Conservation (phyloP, 2,329 filamentous ascomycete species). For the Ceratocystis cacaofunesta region DNA sequence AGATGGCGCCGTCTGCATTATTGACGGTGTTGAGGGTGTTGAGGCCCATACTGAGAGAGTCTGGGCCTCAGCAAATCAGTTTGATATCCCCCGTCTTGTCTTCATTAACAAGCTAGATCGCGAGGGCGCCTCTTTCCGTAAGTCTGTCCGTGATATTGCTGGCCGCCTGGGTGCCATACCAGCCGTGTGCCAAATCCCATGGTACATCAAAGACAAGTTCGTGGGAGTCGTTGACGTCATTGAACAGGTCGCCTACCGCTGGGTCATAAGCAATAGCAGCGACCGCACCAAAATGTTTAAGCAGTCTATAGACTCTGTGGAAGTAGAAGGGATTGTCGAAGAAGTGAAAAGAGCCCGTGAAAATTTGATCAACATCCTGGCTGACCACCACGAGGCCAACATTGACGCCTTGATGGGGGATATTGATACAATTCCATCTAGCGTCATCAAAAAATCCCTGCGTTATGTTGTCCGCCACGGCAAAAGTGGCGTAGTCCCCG, state of each 20-base stretch:
- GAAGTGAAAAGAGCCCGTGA: slow-evolving; percentile 65
- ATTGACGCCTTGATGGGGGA: slow-evolving; percentile 71
- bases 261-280: slow-evolving; percentile 33
- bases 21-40: slow-evolving; percentile 84
- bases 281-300: slow-evolving; percentile 28
- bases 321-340: slow-evolving; percentile 19
- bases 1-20: slow-evolving; percentile 81
- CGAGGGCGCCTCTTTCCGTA: slow-evolving; percentile 63
- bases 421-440: slow-evolving; percentile 56
- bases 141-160: slow-evolving; percentile 75
- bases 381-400: slow-evolving; percentile 75
- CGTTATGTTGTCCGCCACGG: slow-evolving; percentile 54
- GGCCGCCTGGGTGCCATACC: slow-evolving; percentile 69
- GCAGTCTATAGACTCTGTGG: slow-evolving; percentile 17
- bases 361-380: slow-evolving; percentile 67
- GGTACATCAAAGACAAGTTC: slow-evolving; percentile 73
- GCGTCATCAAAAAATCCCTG: slow-evolving; percentile 57
- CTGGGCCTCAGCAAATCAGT: slow-evolving; percentile 78
- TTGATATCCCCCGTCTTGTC: slow-evolving; percentile 65
- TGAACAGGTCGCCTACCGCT: slow-evolving; percentile 58
- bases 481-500: slow-evolving; percentile 60
- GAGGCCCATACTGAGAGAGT: slow-evolving; percentile 96
- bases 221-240: slow-evolving; percentile 76
- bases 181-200: slow-evolving; percentile 84
- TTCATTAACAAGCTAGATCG: slow-evolving; percentile 70